Evolutionary conservation across 495 filamentous ascomycete genomes (phyloP).

Genomic region (Rhypophila decipiens): DNA sequence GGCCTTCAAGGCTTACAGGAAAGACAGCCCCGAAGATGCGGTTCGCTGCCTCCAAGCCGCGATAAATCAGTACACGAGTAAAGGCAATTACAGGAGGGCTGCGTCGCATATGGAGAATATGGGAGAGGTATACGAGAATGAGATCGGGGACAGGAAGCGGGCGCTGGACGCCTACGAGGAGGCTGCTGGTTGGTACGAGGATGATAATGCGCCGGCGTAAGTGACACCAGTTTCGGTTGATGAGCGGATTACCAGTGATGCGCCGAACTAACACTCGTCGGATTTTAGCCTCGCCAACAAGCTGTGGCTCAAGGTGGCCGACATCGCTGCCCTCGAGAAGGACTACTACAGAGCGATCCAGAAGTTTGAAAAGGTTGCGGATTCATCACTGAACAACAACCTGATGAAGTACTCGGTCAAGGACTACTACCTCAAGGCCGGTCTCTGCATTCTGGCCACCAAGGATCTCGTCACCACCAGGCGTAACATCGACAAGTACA

Average conservation of each 20-base stretch:
- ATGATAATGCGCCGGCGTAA: constrained; percentile 79
- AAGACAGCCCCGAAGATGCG: constrained; percentile 71
- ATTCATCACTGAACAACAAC: constrained; percentile 64
- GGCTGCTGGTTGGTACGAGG: constrained; percentile 81
- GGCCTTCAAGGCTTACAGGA: constrained; percentile 82
- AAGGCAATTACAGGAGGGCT: constrained; percentile 82
- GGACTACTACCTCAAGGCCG: constrained; percentile 87
- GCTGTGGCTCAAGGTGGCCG: constrained; percentile 79
- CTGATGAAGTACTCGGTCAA: constrained; percentile 89
- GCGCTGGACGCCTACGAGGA: constrained; percentile 74
- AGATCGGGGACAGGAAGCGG: constrained; percentile 66
- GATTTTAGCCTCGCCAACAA: constrained; percentile 72
- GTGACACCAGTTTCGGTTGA: constrained; percentile 17
- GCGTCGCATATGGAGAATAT: constrained; percentile 82
- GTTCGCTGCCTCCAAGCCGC: constrained; percentile 66
- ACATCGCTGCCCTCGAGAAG: constrained; percentile 69
- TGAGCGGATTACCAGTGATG: constrained; percentile 13
- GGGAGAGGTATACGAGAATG: constrained; percentile 74
- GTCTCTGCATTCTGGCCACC: constrained; percentile 72
- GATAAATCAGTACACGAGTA: constrained; percentile 71
- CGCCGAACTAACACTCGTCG: neutral
- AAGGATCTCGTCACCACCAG: constrained; percentile 69
- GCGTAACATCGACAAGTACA: constrained; percentile 72
- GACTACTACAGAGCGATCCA: constrained; percentile 79
- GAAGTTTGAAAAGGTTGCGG: constrained; percentile 73